Evolutionary conservation across 768 basidiomycete genomes (phyloP).

Genomic region (Macrocybe gigantea): DNA sequence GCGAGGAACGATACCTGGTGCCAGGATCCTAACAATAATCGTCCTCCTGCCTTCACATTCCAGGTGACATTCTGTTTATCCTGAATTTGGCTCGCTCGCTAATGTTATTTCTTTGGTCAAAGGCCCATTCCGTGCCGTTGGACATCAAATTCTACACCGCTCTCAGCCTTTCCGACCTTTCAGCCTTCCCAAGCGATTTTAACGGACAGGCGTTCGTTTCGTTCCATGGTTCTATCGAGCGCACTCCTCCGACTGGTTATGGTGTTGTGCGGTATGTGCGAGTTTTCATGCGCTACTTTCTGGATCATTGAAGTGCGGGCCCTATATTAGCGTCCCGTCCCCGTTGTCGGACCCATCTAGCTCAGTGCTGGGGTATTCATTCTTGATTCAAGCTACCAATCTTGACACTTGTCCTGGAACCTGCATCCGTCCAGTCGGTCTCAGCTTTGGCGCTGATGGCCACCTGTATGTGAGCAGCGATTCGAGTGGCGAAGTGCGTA

Average conservation of each 20-base stretch:
- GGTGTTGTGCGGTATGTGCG: slow-evolving; percentile 31
- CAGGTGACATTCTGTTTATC: slow-evolving; percentile 21
- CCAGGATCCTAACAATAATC: slow-evolving; percentile 24
- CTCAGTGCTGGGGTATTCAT: slow-evolving; percentile 16
- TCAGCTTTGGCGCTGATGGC: slow-evolving; percentile 30
- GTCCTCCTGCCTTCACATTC: slow-evolving; percentile 31
- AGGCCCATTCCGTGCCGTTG: slow-evolving; percentile 43
- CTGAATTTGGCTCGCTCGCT: not conserved
- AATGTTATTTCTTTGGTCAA: too few species aligned
- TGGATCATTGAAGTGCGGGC: not conserved
- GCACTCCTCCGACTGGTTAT: slow-evolving; percentile 38
- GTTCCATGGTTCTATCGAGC: slow-evolving; percentile 38
- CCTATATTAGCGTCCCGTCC: slow-evolving; percentile 18
- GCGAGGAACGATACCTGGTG: slow-evolving; percentile 28
- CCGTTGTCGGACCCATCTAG: slow-evolving; percentile 9
- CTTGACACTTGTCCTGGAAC: slow-evolving; percentile 31
- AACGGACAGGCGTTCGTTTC: slow-evolving; percentile 33
- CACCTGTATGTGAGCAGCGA: slow-evolving; percentile 34
- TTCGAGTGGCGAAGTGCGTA: slow-evolving; percentile 34
- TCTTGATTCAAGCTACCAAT: slow-evolving; percentile 35
- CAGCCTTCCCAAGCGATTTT: slow-evolving; percentile 22
- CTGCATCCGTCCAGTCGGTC: slow-evolving; percentile 38
- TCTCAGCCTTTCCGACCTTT: slow-evolving; percentile 1
- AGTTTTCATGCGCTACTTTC: not conserved
- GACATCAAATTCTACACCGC: slow-evolving; percentile 37